Base-by-base conservation (phyloP, 495 filamentous ascomycete species). In the Paragyromitra xinjiangensis region DNA sequence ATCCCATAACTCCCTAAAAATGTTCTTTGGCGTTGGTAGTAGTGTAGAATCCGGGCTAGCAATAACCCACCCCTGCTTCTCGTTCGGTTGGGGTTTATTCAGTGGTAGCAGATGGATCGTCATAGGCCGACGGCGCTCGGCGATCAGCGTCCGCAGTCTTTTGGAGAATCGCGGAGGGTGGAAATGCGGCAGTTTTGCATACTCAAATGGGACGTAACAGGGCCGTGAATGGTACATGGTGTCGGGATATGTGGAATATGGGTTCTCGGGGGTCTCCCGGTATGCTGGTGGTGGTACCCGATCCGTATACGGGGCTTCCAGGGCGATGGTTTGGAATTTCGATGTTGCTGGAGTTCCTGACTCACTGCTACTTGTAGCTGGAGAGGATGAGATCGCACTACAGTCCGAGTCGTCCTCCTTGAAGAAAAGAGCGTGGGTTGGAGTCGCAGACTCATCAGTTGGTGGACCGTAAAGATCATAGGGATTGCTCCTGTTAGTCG, bases 101-200 rank as follows among this genome's bases (percentile, higher is more conserved):
- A 79, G n/a, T 9, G 70, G 63, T 26, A 68, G 42, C 24, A 78
- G 58, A 42, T 62, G 40, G 11, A 79, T 45, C 40, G 69, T 69
- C 77, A 79, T 72, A 2, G 77, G 77, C 37, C 51, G 61, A n/a
- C 77, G 74, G 37, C 77, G 77, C 59, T 78, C 77, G 26, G 74
- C 75, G 22, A 79, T 66, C 22, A 79, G 58, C 29, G 44, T 64
- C 44, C 77, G 70, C 34, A 79, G 55, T 42, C 77, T 66, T 24
- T 68, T 51, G 1, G 77, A 79, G 61, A 79, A 79, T 11, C 77
- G 77, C 6, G 77, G 77, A 9, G 77, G 77, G 42, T 78, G 77
- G 61, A 79, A 79, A 53, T 78, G 77, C 22, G 77, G 77, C 29
- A 79, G 66, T 53, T 78, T 72, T 24, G 77, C 44, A 51, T 79